Percentiles rank a stretch among this genome's conserved stretches.
phyloP scores from a whole-genome alignment of 805 yeast genomes.

The Metschnikowia kofuensis region DNA sequence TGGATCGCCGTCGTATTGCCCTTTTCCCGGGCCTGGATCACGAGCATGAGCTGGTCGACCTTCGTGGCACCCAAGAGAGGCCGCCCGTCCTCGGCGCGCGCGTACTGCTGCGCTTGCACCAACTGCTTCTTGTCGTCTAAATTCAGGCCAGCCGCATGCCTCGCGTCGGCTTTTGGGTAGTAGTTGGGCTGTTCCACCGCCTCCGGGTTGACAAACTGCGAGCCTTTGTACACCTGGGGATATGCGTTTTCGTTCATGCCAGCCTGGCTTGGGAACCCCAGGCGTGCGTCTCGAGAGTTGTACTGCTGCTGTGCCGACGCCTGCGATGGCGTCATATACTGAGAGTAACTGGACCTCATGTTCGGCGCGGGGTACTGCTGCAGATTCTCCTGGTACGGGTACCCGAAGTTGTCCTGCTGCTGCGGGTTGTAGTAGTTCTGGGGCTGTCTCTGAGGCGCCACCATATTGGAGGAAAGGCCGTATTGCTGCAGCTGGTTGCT shows the following conservation, averaged over 20 bases:
- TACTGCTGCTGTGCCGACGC: background rate
- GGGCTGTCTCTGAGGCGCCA: slow-evolving; percentile 4
- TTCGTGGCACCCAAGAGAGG: slow-evolving; percentile 82
- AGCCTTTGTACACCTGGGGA: background rate
- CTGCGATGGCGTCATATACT: background rate
- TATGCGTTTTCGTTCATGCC: background rate
- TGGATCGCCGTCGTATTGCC: slow-evolving; percentile 64
- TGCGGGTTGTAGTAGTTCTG: slow-evolving; percentile 2
- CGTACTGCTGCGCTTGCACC: slow-evolving; percentile 47
- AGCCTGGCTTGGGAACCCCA: background rate
- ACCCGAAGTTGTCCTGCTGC: slow-evolving; percentile 4
- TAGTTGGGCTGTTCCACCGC: slow-evolving; percentile 3
- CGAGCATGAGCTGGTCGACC: slow-evolving; percentile 87
- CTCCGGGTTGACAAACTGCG: slow-evolving; percentile 4
- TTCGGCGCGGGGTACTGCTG: slow-evolving; percentile 5
- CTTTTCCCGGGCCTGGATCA: slow-evolving; percentile 83
- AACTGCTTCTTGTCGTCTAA: slow-evolving; percentile 20
- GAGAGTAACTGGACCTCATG: slow-evolving; percentile 1
- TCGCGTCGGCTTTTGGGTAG: slow-evolving; percentile 1
- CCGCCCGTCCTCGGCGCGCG: slow-evolving; percentile 57
- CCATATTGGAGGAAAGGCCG: background rate
- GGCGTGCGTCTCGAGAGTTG: background rate
- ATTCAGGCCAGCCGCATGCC: background rate
- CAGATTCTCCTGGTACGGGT: slow-evolving; percentile 4
- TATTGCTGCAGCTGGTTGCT: background rate